Base-by-base conservation (phyloP, 2,329 filamentous ascomycete genomes). In the Apiospora pterosperma region DNA sequence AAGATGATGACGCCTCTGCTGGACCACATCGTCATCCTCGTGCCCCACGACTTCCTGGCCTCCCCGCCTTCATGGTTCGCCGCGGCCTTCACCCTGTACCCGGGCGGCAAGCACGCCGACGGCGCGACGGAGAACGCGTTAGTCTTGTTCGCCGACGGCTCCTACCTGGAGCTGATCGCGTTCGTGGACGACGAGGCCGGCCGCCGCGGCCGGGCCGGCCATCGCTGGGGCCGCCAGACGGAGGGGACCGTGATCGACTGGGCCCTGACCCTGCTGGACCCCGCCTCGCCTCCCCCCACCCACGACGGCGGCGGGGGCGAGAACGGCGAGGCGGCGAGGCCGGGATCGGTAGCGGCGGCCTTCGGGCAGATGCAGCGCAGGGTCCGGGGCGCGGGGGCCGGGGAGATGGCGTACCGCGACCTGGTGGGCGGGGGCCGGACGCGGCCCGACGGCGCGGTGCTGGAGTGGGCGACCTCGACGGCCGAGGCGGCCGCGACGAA, bases 151-250 rank as follows among this genome's bases (percentile, higher is more conserved):
- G 70, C 79, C 31, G 88, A 91, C 69, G 89, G 89, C 36, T 83
- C 83, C 25, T 91, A 91, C 75, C 78, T 92, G 62, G 89, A 92
- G 71, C 77, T 91, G 61, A 88, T 90, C 66, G 83, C 86, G 42
- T 91, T 90, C 72, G 77, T 86, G 60, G 73, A 84, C 23, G 81
- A 74, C 11, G 34, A 23, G 6, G 67, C 76, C 34, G 76, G 78
- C 23, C 76, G 76, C 0, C 76, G 78, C 5, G 69, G 75, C 7
- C 79, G 83, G 4, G 71, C 71, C 6, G 75, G 76, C 1, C 88
- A 91, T 70, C 84, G 84, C 71, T 92, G 88, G 89, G 87, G 84
- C 0, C 65, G 75, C 0, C 81, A 84, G 11, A 68, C 75, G 0
- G 81, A 81, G 36, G 84, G 85, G 4, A 77, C 74, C 25, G 75